A percentile compares a stretch with the other conserved stretches of the same genome.
These are phyloP conservation scores for Gossypium lobatum DNA, from an alignment of 441 rosid species.

Conservation along the genomic window DNA sequence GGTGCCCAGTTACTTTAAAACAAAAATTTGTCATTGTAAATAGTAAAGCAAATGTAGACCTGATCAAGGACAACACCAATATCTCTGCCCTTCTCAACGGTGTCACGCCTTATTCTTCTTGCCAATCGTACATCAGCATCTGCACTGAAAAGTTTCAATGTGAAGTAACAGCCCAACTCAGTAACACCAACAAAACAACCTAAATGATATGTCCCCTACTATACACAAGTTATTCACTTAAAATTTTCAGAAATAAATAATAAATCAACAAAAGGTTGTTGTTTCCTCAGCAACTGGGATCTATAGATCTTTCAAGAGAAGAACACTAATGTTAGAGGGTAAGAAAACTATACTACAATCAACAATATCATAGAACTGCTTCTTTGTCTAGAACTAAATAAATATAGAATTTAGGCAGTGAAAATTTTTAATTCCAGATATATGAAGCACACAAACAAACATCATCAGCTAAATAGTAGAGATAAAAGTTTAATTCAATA, in stretches of 20 bases:
- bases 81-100: constrained; percentile 86
- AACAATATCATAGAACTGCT: not conserved
- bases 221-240: not conserved
- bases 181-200: constrained; percentile 22
- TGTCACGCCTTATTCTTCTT: constrained; percentile 93
- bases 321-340: not conserved
- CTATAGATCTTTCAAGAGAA: not conserved
- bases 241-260: not conserved
- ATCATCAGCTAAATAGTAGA: not conserved
- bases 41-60: constrained; percentile 29
- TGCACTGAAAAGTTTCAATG: constrained; percentile 59
- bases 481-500: constrained; percentile 12
- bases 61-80: constrained; percentile 87
- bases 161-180: constrained; percentile 42
- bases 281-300: not conserved
- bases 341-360: not conserved
- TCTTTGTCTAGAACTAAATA: not conserved
- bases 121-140: constrained; percentile 99
- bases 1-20: too few species aligned
- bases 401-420: not conserved
- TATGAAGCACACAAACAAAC: not conserved
- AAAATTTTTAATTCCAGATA: not conserved
- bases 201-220: constrained; percentile 6
- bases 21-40: not conserved
- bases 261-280: not conserved